A percentile compares a stretch with the other conserved stretches of the same genome.
phyloP scores from a whole-genome alignment of 148 eudicot genomes.

The Rhododendron kiyosumense region DNA sequence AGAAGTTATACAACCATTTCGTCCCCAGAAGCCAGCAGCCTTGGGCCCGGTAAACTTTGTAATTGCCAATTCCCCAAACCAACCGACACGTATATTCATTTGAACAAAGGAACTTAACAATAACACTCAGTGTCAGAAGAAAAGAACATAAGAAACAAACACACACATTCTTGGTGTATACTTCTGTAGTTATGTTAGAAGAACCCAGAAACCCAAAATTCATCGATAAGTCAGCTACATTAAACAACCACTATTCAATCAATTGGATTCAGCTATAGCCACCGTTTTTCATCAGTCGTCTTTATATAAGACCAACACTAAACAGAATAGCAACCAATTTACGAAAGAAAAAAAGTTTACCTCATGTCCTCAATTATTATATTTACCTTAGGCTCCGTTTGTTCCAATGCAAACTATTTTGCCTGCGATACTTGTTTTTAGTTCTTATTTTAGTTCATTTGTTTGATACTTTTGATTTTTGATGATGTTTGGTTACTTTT shows the following conservation, averaged over 20 bases:
- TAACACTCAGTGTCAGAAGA: not conserved
- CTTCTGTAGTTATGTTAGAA: not conserved
- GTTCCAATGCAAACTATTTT: not conserved
- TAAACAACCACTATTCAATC: not conserved
- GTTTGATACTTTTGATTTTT: not conserved
- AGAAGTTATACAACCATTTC: not conserved
- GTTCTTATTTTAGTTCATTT: not conserved
- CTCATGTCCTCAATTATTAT: not conserved
- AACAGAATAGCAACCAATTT: not conserved
- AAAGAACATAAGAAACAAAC: not conserved
- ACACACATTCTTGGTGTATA: not conserved
- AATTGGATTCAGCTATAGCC: not conserved
- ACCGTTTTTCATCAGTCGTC: not conserved
- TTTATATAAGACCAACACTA: not conserved
- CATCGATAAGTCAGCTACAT: not conserved
- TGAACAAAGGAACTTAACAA: not conserved
- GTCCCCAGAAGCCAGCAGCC: not conserved
- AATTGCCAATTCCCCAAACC: not conserved
- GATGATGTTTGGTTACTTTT: not conserved
- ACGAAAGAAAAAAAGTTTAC: not conserved
- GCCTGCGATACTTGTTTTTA: not conserved
- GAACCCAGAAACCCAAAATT: not conserved
- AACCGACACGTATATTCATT: not conserved
- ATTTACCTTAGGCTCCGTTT: not conserved
- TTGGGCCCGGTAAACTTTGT: not conserved